These are phyloP conservation scores for Pleurotus eryngii DNA, from an alignment of 768 basidiomycete species.

Conservation along the genomic window DNA sequence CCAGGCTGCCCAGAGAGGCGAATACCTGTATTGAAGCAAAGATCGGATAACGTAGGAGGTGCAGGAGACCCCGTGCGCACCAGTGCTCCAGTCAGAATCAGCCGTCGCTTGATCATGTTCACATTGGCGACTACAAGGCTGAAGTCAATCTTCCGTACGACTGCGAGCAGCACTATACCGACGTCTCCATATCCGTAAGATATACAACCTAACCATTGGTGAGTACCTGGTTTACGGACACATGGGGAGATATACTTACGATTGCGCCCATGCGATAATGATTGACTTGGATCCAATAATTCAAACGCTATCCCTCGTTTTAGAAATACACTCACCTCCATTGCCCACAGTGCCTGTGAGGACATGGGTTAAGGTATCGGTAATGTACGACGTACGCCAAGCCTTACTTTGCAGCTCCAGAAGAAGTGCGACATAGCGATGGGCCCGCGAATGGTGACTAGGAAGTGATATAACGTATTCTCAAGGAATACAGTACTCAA, in stretches of 20 bases:
- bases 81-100: not conserved
- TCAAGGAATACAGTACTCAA: conserved; percentile 1
- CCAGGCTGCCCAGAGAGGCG: not conserved
- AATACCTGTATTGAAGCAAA: not conserved
- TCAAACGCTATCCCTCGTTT: not conserved
- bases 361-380: not conserved
- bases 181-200: conserved; percentile 4
- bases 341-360: not conserved
- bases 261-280: conserved; percentile 1
- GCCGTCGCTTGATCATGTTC: not conserved
- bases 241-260: not conserved
- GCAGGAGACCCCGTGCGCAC: not conserved
- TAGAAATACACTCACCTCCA: not conserved
- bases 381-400: not conserved
- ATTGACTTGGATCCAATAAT: not conserved
- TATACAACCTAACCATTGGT: not conserved
- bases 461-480: conserved; percentile 1
- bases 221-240: not conserved
- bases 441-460: not conserved
- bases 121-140: not conserved
- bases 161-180: not conserved
- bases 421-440: not conserved
- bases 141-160: not conserved
- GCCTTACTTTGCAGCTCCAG: not conserved
- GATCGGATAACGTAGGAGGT: not conserved